Evolutionary conservation across 495 filamentous ascomycete genomes (phyloP), one percentile per base, ranked within the genome.

Genomic region (Platismatia glauca): DNA sequence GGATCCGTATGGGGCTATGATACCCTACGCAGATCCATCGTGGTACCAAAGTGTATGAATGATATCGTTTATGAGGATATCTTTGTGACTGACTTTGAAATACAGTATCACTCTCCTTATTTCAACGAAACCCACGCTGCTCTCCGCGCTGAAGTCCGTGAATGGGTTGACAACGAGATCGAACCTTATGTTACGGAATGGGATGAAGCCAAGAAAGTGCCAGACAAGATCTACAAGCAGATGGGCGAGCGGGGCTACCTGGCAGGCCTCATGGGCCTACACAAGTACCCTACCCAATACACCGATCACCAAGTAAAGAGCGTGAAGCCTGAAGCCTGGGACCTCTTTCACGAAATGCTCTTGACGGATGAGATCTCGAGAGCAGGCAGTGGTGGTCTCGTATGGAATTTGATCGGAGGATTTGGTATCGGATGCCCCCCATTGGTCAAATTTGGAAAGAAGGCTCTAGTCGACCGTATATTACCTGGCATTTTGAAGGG

Each of bases 351-450:
- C 76, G 94, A 98, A 77, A 83, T 97, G 81, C 76, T 97, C 34
- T 68, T 98, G 53, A 97, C 92, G 4, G 94, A 98, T 70, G 94
- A 98, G 79, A 76, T 98, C 16, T 94, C 88, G 46, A 89, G 94
- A 55, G 78, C 83, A 57, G 94, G 86, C 33, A 93, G 89, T 60
- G 94, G 94, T 71, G 94, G 94, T 60, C 86, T 98, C 57, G 92
- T 98, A n/a, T 98, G 94, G 94, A 96, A 96, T 74, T 76, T 97
- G 69, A 85, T 98, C 58, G 94, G 94, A 66, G 94, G 92, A 24
- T 97, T 88, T 70, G 92, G 90, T 44, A 98, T 98, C 69, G 94
- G 94, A 58, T 85, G 89, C 64, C 94, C 94, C 41, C 94, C 94
- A 0, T 70, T 98, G 5, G 82, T 96, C 70, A 95, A 94, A 77